phyloP scores from a whole-genome alignment of 148 eudicot species.

The Chenopodium suecicum region DNA sequence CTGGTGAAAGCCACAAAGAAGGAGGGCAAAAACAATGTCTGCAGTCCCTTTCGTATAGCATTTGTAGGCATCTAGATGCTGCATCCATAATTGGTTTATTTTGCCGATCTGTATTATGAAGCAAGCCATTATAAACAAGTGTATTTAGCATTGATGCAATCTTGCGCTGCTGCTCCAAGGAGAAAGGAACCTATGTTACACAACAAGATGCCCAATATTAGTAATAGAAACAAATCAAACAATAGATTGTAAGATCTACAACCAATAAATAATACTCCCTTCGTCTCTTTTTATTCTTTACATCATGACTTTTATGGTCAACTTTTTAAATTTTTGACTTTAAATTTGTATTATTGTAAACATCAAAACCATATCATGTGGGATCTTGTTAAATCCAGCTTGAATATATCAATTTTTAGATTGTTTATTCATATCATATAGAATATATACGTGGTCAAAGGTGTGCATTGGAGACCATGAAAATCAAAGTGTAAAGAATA shows the following conservation, averaged over 20 bases:
- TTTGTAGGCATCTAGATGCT: constrained; percentile 82
- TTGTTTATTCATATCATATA: too few relatives aligned
- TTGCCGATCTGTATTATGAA: constrained; percentile 40
- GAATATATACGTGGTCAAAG: too few relatives aligned
- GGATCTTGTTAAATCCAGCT: too few relatives aligned
- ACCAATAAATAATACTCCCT: neutral
- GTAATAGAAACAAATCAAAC: neutral
- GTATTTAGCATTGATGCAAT: constrained; percentile 89
- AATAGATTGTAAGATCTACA: neutral
- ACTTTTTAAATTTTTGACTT: too few relatives aligned
- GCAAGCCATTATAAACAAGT: constrained; percentile 71
- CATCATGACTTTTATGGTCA: too few relatives aligned
- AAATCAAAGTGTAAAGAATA: too few relatives aligned
- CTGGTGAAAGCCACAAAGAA: constrained; percentile 90
- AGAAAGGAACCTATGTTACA: constrained; percentile 71
- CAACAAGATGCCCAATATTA: constrained; percentile 22
- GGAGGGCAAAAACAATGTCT: constrained; percentile 90
- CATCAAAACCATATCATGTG: too few relatives aligned
- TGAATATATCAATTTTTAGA: too few relatives aligned
- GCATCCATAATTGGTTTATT: constrained; percentile 59
- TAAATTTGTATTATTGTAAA: too few relatives aligned
- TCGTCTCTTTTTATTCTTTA: too few relatives aligned
- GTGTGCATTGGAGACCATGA: too few relatives aligned
- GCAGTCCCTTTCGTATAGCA: constrained; percentile 94
- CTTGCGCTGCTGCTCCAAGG: constrained; percentile 83